Evolutionary conservation across 2,329 filamentous ascomycete species (phyloP), one percentile per base, ranked within the genome.

Genomic region (Penicillium psychrosexuale): DNA sequence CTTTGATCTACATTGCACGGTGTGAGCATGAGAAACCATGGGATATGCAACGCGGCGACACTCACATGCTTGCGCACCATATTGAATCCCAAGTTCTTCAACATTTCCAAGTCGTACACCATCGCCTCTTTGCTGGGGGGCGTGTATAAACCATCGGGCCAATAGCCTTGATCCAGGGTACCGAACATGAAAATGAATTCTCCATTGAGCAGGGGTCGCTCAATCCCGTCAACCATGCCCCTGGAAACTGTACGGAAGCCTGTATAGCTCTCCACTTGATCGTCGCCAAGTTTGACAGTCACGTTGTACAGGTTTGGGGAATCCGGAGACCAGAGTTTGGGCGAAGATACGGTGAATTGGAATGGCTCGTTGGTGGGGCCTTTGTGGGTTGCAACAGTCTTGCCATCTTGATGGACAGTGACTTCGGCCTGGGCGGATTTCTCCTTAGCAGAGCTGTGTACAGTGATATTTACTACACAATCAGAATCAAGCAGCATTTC

Each of bases 151-250:
- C 87, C 87, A 63, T 89, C 86, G 0, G 86, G 86, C 86, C 86
- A 89, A 68, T 78, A 88, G 0, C 87, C 87, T 62, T 90, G 87
- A 54, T 90, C 87, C 0, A 90, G 76, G 0, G 86, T 86, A 3
- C 85, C 86, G 48, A 89, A 86, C 39, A 82, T 77, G 68, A 89
- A 90, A 12, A 84, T 74, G 37, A 87, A 87, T 51, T 88, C 77
- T n/a, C 84, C 85, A 58, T 90, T 90, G 37, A 90, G 71, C 0
- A 88, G 69, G 0, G 85, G 85, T 0, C 86, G 80, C 53, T 82
- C 75, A 1, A 87, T 67, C 0, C 84, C 85, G 17, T 85, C 71
- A 1, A 89, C 74, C 0, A 74, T 70, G 1, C 81, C 85, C 7
- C 75, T 75, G 0, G 80, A 78, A 34, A 89, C 78, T 0, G 84